Evolutionary conservation across 441 rosid genomes (phyloP), one percentile per base, ranked within the genome.

Genomic region (Aleurites moluccanus): DNA sequence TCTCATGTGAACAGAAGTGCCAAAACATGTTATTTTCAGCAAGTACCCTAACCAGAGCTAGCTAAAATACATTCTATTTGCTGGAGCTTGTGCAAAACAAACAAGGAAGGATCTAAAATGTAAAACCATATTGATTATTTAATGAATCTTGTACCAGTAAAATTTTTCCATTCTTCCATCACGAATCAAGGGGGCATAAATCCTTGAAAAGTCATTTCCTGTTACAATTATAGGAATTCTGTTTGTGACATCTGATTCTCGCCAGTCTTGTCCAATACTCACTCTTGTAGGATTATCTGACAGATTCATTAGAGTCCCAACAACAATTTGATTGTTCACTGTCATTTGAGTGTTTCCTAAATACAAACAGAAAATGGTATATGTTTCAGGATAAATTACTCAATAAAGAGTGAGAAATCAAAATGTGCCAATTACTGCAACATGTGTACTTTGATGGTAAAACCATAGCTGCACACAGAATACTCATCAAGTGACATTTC

Each of bases 91-190:
- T 28, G 28, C 40, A 14, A 55, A 66, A 20, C 21, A 27, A 21
- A 14, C 27, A 35, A 16, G 16, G n/a, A 40, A 40, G 69, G 60
- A 61, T 55, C 27, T 52, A 68, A 55, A 75, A 72, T 45, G 20
- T 70, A 69, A 77, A 71, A 47, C 67, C 45, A 23, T 25, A 66
- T 61, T 30, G 23, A 55, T 27, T 67, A 13, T 57, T 66, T 62
- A 79, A 49, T 69, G 56, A 52, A 67, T 76, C 69, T 64, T 10
- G 33, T 88, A 95, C 98, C 99, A 93, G 85, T 87, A 91, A 68
- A 95, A 95, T 83, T 93, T 95, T 56, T 95, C 98, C 98, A 93
- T 93, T 84, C 99, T 89, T 77, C 99, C 99, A 83, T 95, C 99
- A 78, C 98, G 97, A 80, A 95, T 93, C 87, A 94, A 78, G 84